A percentile compares a stretch with the other conserved stretches of the same genome.
Evolutionary conservation across 169 alveolate genomes (phyloP).

Genomic region (Plasmodium relictum): DNA sequence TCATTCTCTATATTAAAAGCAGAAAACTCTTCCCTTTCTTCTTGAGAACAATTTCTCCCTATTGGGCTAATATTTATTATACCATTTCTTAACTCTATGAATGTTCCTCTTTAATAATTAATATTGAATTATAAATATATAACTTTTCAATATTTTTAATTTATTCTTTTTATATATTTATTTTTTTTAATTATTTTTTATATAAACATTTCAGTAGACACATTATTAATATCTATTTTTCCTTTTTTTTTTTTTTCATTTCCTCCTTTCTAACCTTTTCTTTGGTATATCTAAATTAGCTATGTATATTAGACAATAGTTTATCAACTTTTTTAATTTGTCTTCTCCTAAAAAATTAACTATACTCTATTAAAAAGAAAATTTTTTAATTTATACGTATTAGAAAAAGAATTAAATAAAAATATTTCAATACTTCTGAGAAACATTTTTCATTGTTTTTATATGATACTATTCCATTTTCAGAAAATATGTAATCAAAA

Average conservation of each 20-base stretch:
- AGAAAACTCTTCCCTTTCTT: slow-evolving; percentile 94
- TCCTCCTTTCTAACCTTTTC: too few relatives aligned
- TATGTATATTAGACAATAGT: slow-evolving; percentile 90
- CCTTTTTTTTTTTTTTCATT: slow-evolving; percentile 35
- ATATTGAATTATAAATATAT: neutral
- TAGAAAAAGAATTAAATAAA: neutral
- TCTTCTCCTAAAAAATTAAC: slow-evolving; percentile 89
- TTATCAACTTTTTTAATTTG: slow-evolving; percentile 88
- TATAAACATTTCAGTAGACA: neutral
- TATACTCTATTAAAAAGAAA: slow-evolving; percentile 78
- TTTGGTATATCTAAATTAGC: slow-evolving; percentile 95
- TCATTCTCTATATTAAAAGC: slow-evolving; percentile 85
- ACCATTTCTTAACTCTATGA: slow-evolving; percentile 96
- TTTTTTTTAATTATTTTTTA: neutral
- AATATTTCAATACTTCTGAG: slow-evolving; percentile 61
- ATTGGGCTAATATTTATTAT: slow-evolving; percentile 96
- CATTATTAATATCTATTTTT: neutral
- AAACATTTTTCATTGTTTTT: slow-evolving; percentile 87
- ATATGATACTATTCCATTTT: slow-evolving; percentile 93
- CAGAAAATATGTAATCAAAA: slow-evolving; percentile 90
- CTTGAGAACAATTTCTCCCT: slow-evolving; percentile 96
- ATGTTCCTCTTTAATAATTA: slow-evolving; percentile 89
- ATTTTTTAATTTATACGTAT: neutral
- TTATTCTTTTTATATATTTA: too few relatives aligned
- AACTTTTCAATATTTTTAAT: neutral